Base-by-base conservation (phyloP, 2,329 filamentous ascomycete genomes). In the Sporothrix euskadiensis region DNA sequence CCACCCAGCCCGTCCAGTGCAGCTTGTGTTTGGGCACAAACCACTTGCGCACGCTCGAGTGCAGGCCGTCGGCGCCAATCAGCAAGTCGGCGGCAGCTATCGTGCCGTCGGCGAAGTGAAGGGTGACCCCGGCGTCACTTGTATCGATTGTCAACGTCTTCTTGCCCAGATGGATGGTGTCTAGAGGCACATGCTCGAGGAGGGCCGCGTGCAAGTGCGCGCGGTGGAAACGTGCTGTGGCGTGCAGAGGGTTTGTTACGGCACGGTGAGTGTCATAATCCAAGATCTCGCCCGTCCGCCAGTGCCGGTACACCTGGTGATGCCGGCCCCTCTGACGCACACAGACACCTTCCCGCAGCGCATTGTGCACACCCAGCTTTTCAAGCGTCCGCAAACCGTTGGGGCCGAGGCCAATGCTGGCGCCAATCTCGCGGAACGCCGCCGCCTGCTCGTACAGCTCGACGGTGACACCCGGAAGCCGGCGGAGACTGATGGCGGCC, bases 1-100 rank as follows among this genome's bases (percentile, higher is more conserved):
- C 57, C 14, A 61, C 57, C 57, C 54, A 61, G 30, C 57, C 57
- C 10, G 57, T 61, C 57, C 57, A 61, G 57, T 39, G 57, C 57
- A 61, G 57, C 57, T 61, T 61, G 57, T 61, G 57, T 6, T 61
- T 16, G 6, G 57, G 57, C 5, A 61, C 57, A 7, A 61, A 61
- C 57, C 57, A 61, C 8, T 61, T 61, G 30, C 57, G 57, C 12
- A 57, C 54, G 10, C 14, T 57, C 4, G 54, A 57, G 54, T 57
- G 54, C 54, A 57, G 54, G 22, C 54, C 54, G 26, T 57, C 54
- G 54, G 54, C 54, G n/a, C 54, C 54, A 26, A 57, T 30, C 8
- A 26, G 14, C 54, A 57, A 26, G 12, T 57, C 54, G 1, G 54
- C 54, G 7, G 10, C 2, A 4, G 54, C 54, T 7, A 7, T 30